Percentiles rank a stretch among this genome's conserved stretches.
Evolutionary conservation across 73 alveolate species (phyloP).

Genomic region (Effrenium voratum): DNA sequence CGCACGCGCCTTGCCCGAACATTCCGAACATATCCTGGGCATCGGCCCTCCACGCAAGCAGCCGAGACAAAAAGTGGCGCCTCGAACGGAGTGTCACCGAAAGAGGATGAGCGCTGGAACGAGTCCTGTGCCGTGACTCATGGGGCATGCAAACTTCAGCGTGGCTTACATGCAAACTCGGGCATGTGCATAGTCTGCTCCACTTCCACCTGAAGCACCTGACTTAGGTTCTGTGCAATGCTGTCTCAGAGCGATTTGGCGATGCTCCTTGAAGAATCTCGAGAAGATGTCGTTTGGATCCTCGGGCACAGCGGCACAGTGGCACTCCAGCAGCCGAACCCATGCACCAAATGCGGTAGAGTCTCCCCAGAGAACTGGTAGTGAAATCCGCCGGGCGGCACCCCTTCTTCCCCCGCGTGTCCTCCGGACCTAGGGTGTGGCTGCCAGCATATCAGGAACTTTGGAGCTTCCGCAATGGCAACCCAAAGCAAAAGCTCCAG

Average conservation of each 20-base stretch:
- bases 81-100: slow-evolving; percentile 82
- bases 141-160: too few species aligned
- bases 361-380: slow-evolving; percentile 65
- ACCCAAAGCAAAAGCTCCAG: too few species aligned
- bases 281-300: slow-evolving; percentile 85
- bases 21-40: slow-evolving; percentile 83
- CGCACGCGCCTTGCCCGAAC: too few species aligned
- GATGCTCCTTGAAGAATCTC: slow-evolving; percentile 84
- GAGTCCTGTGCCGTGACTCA: slow-evolving; percentile 69
- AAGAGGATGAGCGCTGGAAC: slow-evolving; percentile 83
- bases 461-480: too few species aligned
- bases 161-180: too few species aligned
- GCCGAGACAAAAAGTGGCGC: neutral
- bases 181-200: neutral
- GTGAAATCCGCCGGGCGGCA: slow-evolving; percentile 39
- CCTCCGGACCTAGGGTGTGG: too few species aligned
- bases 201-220: neutral
- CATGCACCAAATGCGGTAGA: too few species aligned
- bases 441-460: too few species aligned
- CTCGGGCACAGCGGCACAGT: slow-evolving; percentile 26
- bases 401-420: too few species aligned
- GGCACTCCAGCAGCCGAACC: neutral
- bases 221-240: too few species aligned
- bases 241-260: too few species aligned
- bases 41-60: neutral